phyloP scores from a whole-genome alignment of 73 alveolate genomes.

The Paraurostyla sp. region DNA sequence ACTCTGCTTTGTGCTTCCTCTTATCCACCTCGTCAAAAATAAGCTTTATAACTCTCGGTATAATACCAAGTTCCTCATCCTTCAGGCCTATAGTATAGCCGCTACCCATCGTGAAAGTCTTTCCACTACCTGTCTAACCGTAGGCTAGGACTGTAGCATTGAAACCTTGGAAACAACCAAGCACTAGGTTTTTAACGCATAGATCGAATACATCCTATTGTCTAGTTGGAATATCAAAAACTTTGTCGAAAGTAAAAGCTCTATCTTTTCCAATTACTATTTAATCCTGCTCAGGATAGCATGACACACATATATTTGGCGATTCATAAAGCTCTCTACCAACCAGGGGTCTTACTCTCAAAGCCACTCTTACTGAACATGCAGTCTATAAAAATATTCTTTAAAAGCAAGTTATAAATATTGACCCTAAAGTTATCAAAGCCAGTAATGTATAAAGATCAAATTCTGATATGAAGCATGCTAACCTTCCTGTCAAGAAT shows the following conservation, averaged over 20 bases:
- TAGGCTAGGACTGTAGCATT: slow-evolving; percentile 98
- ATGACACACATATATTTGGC: slow-evolving; percentile 51
- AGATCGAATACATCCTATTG: slow-evolving; percentile 87
- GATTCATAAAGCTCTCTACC: slow-evolving; percentile 80
- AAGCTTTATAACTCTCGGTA: slow-evolving; percentile 93
- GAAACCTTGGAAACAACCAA: slow-evolving; percentile 93
- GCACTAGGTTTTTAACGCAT: slow-evolving; percentile 90
- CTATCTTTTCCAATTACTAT: slow-evolving; percentile 84
- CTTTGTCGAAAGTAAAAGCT: slow-evolving; percentile 92
- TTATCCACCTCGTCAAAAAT: slow-evolving; percentile 89
- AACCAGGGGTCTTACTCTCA: slow-evolving; percentile 96
- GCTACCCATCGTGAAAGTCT: slow-evolving; percentile 98
- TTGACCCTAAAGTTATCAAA: neutral
- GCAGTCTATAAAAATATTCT: slow-evolving; percentile 25
- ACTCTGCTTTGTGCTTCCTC: slow-evolving; percentile 85
- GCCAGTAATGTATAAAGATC: slow-evolving; percentile 10
- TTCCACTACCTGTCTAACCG: slow-evolving; percentile 99
- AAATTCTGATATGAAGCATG: slow-evolving; percentile 18
- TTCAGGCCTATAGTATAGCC: slow-evolving; percentile 79
- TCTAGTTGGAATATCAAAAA: slow-evolving; percentile 85
- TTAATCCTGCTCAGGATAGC: slow-evolving; percentile 60
- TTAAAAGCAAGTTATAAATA: neutral
- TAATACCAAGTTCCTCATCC: slow-evolving; percentile 91
- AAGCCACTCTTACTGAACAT: slow-evolving; percentile 90
- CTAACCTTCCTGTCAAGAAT: neutral